Conservation (phyloP, 495 filamentous ascomycete species). For the Penicillium nucicola region DNA sequence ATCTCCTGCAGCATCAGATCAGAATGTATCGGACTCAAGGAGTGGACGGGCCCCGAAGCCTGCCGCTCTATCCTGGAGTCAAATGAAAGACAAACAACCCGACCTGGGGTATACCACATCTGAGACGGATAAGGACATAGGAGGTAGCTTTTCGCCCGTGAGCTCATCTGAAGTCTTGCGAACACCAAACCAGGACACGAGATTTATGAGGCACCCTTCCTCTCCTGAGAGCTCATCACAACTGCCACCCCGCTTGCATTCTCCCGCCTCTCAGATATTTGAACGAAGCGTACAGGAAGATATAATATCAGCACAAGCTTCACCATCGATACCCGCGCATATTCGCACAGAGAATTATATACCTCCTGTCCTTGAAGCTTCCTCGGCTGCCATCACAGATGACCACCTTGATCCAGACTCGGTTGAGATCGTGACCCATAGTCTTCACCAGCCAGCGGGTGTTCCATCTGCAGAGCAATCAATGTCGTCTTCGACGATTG, state of each 20-base stretch:
- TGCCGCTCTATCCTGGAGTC: slow-evolving; percentile 15
- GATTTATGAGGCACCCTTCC: slow-evolving; percentile 29
- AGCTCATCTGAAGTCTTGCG: slow-evolving; percentile 36
- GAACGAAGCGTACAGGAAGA: slow-evolving; percentile 90
- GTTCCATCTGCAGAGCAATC: slow-evolving; percentile 32
- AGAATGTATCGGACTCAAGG: background rate
- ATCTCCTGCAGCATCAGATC: slow-evolving; percentile 1
- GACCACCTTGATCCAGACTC: slow-evolving; percentile 49
- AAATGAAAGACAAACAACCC: slow-evolving; percentile 3
- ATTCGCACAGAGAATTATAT: slow-evolving; percentile 92
- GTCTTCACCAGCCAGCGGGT: slow-evolving; percentile 74
- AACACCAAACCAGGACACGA: slow-evolving; percentile 12
- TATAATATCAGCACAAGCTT: slow-evolving; percentile 50
- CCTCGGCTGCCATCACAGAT: slow-evolving; percentile 85
- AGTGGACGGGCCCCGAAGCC: slow-evolving; percentile 20
- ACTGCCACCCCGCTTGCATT: slow-evolving; percentile 58
- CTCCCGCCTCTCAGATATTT: slow-evolving; percentile 81
- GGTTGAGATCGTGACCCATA: slow-evolving; percentile 85
- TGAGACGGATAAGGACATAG: slow-evolving; percentile 12
- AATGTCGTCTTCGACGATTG: slow-evolving; percentile 26
- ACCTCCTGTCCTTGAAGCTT: slow-evolving; percentile 83
- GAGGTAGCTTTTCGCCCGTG: slow-evolving; percentile 26
- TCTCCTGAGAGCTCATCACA: slow-evolving; percentile 47
- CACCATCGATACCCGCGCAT: slow-evolving; percentile 75
- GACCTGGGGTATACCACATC: background rate